Evolutionary conservation across 2,329 filamentous ascomycete genomes (phyloP), one percentile per base, ranked within the genome.

Genomic region (Teratosphaeriaceae sp.): DNA sequence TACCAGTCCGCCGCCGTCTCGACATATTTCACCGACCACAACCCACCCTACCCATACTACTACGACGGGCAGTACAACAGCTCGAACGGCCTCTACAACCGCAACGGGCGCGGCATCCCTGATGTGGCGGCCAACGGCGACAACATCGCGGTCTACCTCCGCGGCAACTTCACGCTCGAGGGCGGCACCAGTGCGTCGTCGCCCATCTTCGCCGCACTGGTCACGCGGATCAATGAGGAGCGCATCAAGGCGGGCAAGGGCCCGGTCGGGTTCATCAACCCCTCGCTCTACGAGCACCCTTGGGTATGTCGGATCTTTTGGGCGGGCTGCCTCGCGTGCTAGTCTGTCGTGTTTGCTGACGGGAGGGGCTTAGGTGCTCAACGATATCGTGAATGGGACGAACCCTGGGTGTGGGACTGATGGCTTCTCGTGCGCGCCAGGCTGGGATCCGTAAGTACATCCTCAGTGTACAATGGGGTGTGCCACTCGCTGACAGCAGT

Each of bases 91-190:
- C n/a, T 59, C 0, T 60, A 60, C 45, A 60, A 60, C 42, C 52
- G 57, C 30, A 53, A 47, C 21, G 57, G 58, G 2, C 45, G 57
- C 11, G 58, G 51, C 12, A 57, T 66, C 19, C 66, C 66, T 8
- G 66, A 69, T 31, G 49, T 55, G 11, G 49, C 65, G 0, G 65
- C 63, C 5, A 56, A 63, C n/a, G 63, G 60, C 2, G 61, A 66
- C 41, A 62, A 68, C 44, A 64, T 67, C 62, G 69, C 40, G 8
- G 59, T 66, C 6, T 66, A 65, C 4, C 48, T 66, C 13, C 52
- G 66, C 16, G 68, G 68, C 12, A 50, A 55, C 4, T 65, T 66
- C 31, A 44, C 31, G 2, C 33, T 46, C 2, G 43, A 42, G 9
- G 54, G 44, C 13, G 59, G 58, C 12, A 59, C 59, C 1, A 49